Conservation (phyloP, 1,284 basidiomycete species). For the Cryptococcus deneoformans region DNA sequence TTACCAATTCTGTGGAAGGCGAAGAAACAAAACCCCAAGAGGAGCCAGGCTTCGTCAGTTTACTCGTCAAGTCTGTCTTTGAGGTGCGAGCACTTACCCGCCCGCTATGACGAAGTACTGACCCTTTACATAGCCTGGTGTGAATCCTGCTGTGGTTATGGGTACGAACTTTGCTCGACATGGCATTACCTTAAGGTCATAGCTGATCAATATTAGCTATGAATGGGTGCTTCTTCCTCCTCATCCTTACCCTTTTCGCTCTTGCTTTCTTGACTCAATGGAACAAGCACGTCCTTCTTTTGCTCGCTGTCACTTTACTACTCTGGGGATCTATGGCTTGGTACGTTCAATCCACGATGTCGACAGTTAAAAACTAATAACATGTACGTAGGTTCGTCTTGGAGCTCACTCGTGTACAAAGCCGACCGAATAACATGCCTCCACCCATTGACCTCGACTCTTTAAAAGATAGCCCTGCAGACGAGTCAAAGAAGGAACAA, state of each 20-base stretch:
- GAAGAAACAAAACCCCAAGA: neutral
- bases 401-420: constrained; percentile 40
- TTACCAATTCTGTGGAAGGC: too few species aligned
- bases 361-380: neutral
- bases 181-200: neutral
- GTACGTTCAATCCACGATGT: constrained; percentile 13
- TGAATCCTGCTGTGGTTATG: constrained; percentile 39
- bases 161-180: constrained; percentile 18
- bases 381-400: constrained; percentile 39
- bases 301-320: constrained; percentile 30
- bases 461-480: neutral
- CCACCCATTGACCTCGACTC: constrained; percentile 6
- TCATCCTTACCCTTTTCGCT: constrained; percentile 41
- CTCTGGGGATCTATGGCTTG: constrained; percentile 47
- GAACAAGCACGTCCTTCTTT: constrained; percentile 42
- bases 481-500: neutral
- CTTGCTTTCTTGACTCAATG: constrained; percentile 41
- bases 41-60: constrained; percentile 33
- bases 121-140: constrained; percentile 33
- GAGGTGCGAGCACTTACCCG: constrained; percentile 30
- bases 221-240: constrained; percentile 48
- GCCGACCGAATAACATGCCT: constrained; percentile 42
- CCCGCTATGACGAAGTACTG: neutral
- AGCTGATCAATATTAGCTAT: constrained; percentile 33
- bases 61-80: constrained; percentile 41